phyloP scores from a whole-genome alignment of 108 stramenopile species.

The Cylindrotheca closterium region DNA sequence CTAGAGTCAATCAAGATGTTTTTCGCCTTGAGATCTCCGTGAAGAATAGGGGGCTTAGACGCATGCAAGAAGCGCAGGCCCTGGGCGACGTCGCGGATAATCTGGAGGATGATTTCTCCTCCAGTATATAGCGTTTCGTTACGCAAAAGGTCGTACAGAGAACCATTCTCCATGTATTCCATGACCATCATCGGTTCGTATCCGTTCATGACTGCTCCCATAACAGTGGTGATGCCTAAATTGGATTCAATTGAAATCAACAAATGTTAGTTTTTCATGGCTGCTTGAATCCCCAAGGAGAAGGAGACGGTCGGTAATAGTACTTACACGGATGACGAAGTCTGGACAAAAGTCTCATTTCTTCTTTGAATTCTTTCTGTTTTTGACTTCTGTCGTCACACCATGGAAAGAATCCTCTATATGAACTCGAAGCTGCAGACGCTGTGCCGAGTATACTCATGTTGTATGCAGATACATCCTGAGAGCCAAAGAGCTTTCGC shows the following conservation, averaged over 20 bases:
- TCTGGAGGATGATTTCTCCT: constrained; percentile 54
- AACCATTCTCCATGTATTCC: constrained; percentile 53
- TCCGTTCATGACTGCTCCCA: constrained; percentile 38
- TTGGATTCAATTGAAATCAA: no score
- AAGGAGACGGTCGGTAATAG: no score
- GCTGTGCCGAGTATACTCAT: background rate
- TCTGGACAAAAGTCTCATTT: constrained; percentile 57
- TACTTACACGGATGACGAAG: constrained; percentile 51
- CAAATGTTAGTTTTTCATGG: no score
- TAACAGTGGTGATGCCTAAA: constrained; percentile 49
- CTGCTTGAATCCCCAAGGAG: no score
- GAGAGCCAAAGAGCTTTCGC: background rate
- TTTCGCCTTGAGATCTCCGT: constrained; percentile 51
- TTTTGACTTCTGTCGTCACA: constrained; percentile 3
- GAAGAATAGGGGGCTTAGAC: constrained; percentile 49
- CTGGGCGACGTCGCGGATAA: constrained; percentile 50
- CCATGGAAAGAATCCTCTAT: background rate
- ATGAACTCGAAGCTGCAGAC: background rate
- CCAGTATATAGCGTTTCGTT: constrained; percentile 50
- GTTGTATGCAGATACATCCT: background rate
- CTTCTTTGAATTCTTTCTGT: constrained; percentile 46
- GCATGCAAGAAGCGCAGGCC: constrained; percentile 59
- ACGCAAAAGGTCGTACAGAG: constrained; percentile 53
- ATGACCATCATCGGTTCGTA: constrained; percentile 48
- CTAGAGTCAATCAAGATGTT: constrained; percentile 48